These are phyloP conservation scores for Pythium guiyangense DNA, from an alignment of 352 stramenopile species.

Conservation along the genomic window DNA sequence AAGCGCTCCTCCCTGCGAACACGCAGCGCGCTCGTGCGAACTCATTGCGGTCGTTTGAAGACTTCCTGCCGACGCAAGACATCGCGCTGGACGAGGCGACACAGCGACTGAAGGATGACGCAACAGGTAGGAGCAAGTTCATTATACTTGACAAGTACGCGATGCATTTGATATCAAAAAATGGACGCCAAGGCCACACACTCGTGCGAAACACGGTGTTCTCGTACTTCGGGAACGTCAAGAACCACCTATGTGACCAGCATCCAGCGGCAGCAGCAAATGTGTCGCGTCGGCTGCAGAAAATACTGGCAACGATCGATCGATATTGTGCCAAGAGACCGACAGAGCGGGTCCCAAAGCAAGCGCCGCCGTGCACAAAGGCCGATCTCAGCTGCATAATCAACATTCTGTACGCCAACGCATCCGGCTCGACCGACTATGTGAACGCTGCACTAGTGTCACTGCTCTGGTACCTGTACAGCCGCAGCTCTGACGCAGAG, in stretches of 20 bases:
- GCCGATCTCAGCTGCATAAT: neutral
- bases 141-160: conserved; percentile 2
- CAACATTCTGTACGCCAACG: neutral
- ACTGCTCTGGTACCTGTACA: conserved; percentile 2
- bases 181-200: neutral
- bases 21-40: neutral
- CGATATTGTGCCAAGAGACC: conserved; percentile 1
- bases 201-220: conserved; percentile 2
- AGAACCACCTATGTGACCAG: conserved; percentile 9
- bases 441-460: neutral
- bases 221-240: conserved; percentile 13
- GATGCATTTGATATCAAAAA: neutral
- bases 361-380: neutral
- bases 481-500: conserved; percentile 11
- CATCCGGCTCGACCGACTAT: neutral
- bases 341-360: neutral
- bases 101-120: neutral
- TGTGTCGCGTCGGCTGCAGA: neutral
- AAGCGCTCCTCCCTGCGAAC: neutral
- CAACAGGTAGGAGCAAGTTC: neutral
- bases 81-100: neutral
- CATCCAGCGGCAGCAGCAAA: neutral
- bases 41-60: neutral
- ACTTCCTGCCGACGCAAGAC: neutral
- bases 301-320: neutral